phyloP scores from a whole-genome alignment of 441 rosid species.

The Hypseocharis bilobata region DNA sequence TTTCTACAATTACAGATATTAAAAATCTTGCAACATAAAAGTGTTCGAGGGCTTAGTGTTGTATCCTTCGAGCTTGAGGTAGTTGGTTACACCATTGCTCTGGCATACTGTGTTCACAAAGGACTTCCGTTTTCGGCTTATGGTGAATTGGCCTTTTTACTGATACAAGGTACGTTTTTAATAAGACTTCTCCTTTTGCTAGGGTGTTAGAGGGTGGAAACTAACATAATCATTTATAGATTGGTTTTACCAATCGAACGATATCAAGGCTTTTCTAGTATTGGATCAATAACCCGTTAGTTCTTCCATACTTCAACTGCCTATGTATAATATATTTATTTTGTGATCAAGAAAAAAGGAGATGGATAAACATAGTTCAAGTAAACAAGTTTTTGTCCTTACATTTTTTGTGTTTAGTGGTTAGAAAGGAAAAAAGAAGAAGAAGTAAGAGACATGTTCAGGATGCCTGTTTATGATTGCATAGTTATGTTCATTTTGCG shows the following conservation, averaged over 20 bases:
- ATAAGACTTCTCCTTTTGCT: neutral
- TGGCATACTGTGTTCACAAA: conserved; percentile 80
- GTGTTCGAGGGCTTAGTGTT: conserved; percentile 75
- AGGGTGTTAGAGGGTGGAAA: neutral
- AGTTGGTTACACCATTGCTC: conserved; percentile 77
- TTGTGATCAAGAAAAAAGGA: neutral
- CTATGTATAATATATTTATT: too few species aligned
- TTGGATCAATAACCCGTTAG: too few species aligned
- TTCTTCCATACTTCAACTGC: too few species aligned
- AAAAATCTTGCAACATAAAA: conserved; percentile 67
- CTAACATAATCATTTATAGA: too few species aligned
- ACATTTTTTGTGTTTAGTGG: neutral
- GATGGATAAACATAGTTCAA: neutral
- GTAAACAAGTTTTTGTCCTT: neutral
- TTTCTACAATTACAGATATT: conserved; percentile 40
- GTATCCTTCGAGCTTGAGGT: conserved; percentile 80
- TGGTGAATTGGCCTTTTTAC: conserved; percentile 76
- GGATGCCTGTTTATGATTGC: neutral
- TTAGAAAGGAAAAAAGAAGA: neutral
- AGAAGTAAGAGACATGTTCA: neutral
- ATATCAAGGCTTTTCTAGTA: too few species aligned
- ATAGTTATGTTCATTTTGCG: neutral
- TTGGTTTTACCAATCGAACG: too few species aligned
- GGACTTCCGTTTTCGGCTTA: conserved; percentile 93
- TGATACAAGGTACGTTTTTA: conserved; percentile 49